Conservation (phyloP, 73 alveolate genomes). For the Symbiodinium pilosum region DNA sequence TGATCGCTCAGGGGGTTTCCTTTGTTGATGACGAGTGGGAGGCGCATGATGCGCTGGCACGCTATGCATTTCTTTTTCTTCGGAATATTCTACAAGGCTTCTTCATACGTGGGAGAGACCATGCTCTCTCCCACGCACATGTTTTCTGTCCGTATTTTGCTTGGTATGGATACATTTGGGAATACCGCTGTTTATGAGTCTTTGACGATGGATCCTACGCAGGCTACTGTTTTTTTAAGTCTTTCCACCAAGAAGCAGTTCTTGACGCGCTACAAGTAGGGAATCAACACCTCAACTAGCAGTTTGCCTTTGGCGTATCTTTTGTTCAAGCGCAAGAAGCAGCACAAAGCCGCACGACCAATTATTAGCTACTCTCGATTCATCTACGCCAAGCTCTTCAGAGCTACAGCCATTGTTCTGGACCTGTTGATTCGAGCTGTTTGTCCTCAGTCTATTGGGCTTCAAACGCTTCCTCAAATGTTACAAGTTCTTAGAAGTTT, state of each 20-base stretch:
- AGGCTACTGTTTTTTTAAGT: background rate
- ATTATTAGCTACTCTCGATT: background rate
- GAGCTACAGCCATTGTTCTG: background rate
- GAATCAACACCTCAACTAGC: background rate
- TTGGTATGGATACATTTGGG: background rate
- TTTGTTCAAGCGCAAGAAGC: background rate
- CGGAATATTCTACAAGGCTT: background rate
- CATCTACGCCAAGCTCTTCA: background rate
- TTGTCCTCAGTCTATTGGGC: background rate
- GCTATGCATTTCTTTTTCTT: background rate
- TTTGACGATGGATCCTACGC: background rate
- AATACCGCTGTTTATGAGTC: too few species aligned
- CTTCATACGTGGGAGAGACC: background rate
- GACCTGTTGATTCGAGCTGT: background rate
- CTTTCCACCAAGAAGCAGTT: background rate
- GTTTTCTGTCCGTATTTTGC: background rate
- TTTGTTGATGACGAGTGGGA: background rate
- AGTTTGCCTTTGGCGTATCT: background rate
- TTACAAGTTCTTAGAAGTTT: background rate
- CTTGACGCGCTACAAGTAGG: background rate
- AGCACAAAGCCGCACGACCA: background rate
- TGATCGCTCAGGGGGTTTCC: background rate
- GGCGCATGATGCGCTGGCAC: background rate
- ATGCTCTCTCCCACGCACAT: background rate
- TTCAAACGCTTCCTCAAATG: background rate